Percentiles rank a stretch among this genome's conserved stretches.
These are phyloP conservation scores for Labyrinthula sp. DNA, from an alignment of 352 stramenopile species.

Conservation along the genomic window DNA sequence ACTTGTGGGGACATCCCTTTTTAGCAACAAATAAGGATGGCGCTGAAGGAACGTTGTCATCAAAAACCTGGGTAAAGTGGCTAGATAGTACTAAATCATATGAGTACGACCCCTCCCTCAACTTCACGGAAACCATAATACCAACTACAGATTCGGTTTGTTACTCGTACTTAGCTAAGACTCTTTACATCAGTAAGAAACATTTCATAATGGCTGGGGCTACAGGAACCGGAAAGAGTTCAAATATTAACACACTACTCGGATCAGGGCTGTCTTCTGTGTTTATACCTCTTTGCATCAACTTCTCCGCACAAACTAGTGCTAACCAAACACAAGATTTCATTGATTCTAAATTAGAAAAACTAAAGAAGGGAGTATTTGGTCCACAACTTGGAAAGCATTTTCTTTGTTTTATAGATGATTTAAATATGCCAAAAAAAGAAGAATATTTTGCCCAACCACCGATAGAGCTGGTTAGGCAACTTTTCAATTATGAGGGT, in stretches of 20 bases:
- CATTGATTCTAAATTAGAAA: constrained; percentile 81
- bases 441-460: constrained; percentile 80
- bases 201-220: constrained; percentile 74
- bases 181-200: constrained; percentile 48
- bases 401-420: constrained; percentile 77
- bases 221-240: constrained; percentile 76
- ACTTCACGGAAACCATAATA: constrained; percentile 70
- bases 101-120: constrained; percentile 42
- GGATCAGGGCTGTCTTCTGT: constrained; percentile 55
- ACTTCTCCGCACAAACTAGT: constrained; percentile 72
- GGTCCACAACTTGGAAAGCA: constrained; percentile 67
- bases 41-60: constrained; percentile 35
- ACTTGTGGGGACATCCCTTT: constrained; percentile 27
- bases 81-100: constrained; percentile 61
- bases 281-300: constrained; percentile 67
- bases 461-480: constrained; percentile 73
- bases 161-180: constrained; percentile 67
- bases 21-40: constrained; percentile 3
- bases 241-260: constrained; percentile 73
- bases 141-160: constrained; percentile 71
- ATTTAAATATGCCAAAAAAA: constrained; percentile 83
- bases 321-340: constrained; percentile 76
- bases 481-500: constrained; percentile 79
- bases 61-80: constrained; percentile 60
- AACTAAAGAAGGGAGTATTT: constrained; percentile 72